Evolutionary conservation across 768 basidiomycete species (phyloP).

Genomic region (Boletus bicolor): DNA sequence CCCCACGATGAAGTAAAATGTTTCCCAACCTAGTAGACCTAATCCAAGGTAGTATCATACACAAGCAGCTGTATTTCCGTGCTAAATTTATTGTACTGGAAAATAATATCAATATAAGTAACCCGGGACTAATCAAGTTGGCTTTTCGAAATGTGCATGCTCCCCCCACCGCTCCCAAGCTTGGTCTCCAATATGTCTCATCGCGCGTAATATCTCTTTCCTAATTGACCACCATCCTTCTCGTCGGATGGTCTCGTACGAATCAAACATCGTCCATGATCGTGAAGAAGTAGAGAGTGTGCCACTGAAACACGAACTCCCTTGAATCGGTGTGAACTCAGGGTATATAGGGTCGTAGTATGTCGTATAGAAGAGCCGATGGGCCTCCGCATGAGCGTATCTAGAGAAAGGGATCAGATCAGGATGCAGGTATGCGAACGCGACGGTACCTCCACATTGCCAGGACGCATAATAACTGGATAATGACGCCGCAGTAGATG

Average conservation of each 20-base stretch:
- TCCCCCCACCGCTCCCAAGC: constrained; percentile 46
- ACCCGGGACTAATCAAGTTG: constrained; percentile 22
- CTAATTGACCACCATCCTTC: constrained; percentile 41
- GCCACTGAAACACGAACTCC: constrained; percentile 25
- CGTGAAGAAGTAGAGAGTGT: constrained; percentile 35
- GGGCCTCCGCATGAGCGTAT: constrained; percentile 47
- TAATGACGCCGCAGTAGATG: constrained; percentile 35
- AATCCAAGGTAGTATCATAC: constrained; percentile 12
- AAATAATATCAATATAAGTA: constrained; percentile 21
- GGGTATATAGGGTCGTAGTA: constrained; percentile 80
- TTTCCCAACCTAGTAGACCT: not conserved
- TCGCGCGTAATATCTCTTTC: constrained; percentile 37
- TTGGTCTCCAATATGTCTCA: constrained; percentile 37
- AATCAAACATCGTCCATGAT: constrained; percentile 37
- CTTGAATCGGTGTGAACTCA: constrained; percentile 56
- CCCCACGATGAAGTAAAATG: too few species aligned
- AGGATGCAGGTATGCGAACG: not conserved
- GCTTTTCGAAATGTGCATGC: constrained; percentile 25
- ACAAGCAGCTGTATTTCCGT: constrained; percentile 15
- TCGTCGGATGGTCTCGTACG: constrained; percentile 37
- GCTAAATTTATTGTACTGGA: constrained; percentile 11
- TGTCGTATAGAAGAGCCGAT: constrained; percentile 61
- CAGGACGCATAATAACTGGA: constrained; percentile 47
- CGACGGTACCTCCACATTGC: constrained; percentile 58
- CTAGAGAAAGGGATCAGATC: constrained; percentile 27